Conservation (phyloP, 306 rosid species). For the Oemleria cerasiformis region DNA sequence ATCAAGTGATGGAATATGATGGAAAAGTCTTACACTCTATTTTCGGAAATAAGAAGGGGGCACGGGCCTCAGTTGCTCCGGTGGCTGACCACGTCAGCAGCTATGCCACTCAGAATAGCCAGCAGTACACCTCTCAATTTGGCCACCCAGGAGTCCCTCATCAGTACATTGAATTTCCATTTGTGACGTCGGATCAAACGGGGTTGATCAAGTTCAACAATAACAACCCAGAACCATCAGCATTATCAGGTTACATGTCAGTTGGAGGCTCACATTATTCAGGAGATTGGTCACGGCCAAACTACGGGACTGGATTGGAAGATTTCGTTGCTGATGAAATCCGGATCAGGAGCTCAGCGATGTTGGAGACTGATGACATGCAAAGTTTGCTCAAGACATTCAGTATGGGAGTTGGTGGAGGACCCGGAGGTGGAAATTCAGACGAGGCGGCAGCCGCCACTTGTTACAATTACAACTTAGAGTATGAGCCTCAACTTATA, state of each 20-base stretch:
- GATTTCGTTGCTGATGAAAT: conserved; percentile 73
- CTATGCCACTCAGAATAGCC: conserved; percentile 36
- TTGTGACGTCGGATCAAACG: conserved; percentile 41
- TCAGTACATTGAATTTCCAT: conserved; percentile 43
- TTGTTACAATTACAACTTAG: conserved; percentile 49
- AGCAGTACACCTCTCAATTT: conserved; percentile 39
- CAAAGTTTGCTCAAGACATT: conserved; percentile 64
- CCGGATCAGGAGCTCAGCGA: conserved; percentile 72
- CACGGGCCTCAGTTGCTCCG: conserved; percentile 32
- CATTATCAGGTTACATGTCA: conserved; percentile 43
- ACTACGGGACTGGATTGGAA: conserved; percentile 59
- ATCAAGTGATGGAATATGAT: conserved; percentile 73
- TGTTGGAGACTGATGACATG: conserved; percentile 85
- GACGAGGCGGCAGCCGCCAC: conserved; percentile 25
- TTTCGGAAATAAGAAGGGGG: conserved; percentile 28
- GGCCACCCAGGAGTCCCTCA: conserved; percentile 33
- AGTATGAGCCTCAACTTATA: conserved; percentile 48
- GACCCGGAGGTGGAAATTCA: conserved; percentile 44
- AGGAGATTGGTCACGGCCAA: conserved; percentile 59
- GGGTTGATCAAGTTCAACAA: conserved; percentile 26
- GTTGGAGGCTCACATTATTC: conserved; percentile 41
- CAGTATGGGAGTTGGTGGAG: conserved; percentile 40
- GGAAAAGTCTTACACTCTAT: conserved; percentile 54
- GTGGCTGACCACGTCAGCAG: conserved; percentile 26
- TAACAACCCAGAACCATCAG: conserved; percentile 35